These are phyloP conservation scores for slime mould (Dictyostelium discoideum) DNA, from an alignment of 78 protist genomes.

Conservation along the genomic window dicty_2.7 NC_007088.5:1055001-1055500, in stretches of 20 bases:
- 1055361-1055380: background rate
- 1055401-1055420: constrained; percentile 19
- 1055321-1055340: background rate
- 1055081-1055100: background rate
- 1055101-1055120: background rate
- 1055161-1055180: background rate
- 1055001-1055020: background rate
- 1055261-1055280: background rate
- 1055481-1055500: constrained; percentile 18
- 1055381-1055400: constrained; percentile 6
- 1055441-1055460: constrained; percentile 51
- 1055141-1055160: background rate
- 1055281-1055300: background rate
- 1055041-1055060: background rate
- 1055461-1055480: constrained; percentile 54
- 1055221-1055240: background rate
- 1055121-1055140: background rate
- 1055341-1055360: background rate
- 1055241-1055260: background rate
- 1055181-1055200: background rate
- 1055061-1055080: background rate
- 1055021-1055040: no score
- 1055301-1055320: background rate
- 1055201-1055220: background rate
- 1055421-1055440: constrained; percentile 13